Conservation (phyloP, 495 filamentous ascomycete species). For the Trichoderma virens region DNA sequence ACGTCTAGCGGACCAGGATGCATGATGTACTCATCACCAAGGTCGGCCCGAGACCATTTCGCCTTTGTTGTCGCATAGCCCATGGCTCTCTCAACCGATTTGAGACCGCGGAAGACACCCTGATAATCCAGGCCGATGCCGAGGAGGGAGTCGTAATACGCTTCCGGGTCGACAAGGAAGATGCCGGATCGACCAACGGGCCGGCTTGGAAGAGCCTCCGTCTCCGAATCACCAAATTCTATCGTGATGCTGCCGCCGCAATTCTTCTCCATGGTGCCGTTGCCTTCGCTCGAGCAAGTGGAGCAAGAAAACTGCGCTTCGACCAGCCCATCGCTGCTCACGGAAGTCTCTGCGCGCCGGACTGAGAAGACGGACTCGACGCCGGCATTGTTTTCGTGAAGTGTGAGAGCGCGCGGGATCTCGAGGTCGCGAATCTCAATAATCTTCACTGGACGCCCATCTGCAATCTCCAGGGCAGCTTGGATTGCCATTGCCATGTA, state of each 20-base stretch:
- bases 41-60: no score
- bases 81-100: no score
- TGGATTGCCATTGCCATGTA: constrained; percentile 43
- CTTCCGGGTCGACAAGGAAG: constrained; percentile 13
- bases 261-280: constrained; percentile 34
- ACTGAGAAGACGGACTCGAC: neutral
- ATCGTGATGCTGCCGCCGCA: constrained; percentile 29
- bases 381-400: neutral
- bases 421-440: constrained; percentile 30
- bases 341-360: constrained; percentile 31
- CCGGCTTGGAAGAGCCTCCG: neutral
- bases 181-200: no score
- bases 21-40: no score
- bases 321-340: no score
- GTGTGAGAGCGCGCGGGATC: neutral
- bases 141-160: constrained; percentile 19
- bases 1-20: no score
- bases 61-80: no score
- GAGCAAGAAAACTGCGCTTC: no score
- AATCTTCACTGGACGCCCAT: constrained; percentile 23
- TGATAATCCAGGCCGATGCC: constrained; percentile 19
- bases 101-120: constrained; percentile 23
- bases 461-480: constrained; percentile 31
- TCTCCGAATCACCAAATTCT: constrained; percentile 15
- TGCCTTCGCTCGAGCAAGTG: no score